Conservation (phyloP, 306 rosid genomes). For the Glycine tomentella region DNA sequence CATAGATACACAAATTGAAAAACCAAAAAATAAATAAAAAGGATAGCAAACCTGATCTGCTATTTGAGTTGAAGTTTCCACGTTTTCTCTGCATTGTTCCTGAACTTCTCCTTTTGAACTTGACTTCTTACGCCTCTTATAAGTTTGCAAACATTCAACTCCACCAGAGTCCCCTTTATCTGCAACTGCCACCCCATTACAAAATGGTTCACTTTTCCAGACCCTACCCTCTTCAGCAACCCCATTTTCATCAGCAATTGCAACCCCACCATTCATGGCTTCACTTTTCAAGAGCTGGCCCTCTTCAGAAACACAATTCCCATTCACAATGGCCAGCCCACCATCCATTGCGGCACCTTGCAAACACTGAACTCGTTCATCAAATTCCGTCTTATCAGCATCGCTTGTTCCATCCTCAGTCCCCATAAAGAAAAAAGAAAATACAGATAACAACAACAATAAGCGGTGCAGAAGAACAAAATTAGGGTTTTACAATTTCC, state of each 20-base stretch:
- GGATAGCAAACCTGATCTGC: conserved; percentile 54
- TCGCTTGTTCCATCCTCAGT: conserved; percentile 7
- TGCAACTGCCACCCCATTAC: background rate
- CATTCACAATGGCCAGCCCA: background rate
- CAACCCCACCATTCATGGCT: background rate
- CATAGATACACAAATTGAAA: background rate
- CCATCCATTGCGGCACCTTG: background rate
- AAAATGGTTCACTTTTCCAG: background rate
- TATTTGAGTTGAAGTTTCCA: conserved; percentile 49
- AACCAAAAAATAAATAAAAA: background rate
- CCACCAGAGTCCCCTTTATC: background rate
- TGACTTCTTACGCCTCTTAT: conserved; percentile 71
- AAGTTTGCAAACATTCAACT: conserved; percentile 54
- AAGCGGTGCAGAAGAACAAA: background rate
- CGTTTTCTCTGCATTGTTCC: conserved; percentile 49
- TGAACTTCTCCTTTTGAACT: conserved; percentile 49
- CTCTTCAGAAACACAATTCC: background rate
- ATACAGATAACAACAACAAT: background rate
- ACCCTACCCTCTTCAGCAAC: background rate
- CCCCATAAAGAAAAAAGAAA: background rate
- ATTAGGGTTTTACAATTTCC: background rate
- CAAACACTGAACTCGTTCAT: background rate
- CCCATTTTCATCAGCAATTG: background rate
- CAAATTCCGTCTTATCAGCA: background rate
- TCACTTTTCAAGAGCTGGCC: background rate